phyloP scores from a whole-genome alignment of 345 rosid species.

The Murraya koenigii region DNA sequence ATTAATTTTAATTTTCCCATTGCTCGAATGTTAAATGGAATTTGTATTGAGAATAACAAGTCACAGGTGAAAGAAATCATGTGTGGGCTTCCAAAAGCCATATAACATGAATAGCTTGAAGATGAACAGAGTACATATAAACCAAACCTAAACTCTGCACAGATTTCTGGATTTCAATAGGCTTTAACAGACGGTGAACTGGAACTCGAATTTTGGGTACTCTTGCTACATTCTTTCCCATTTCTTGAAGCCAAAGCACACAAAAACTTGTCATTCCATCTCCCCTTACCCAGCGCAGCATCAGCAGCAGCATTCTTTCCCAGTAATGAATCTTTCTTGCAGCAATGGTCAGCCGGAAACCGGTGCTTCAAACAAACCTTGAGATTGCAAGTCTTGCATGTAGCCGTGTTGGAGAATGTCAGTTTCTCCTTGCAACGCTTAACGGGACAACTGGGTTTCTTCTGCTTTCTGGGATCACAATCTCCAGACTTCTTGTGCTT shows the following conservation, averaged over 20 bases:
- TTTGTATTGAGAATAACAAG: not conserved
- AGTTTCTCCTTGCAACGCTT: conserved; percentile 63
- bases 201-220: conserved; percentile 24
- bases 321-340: conserved; percentile 29
- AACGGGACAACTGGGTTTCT: conserved; percentile 63
- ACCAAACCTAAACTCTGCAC: not conserved
- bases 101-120: not conserved
- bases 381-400: conserved; percentile 68
- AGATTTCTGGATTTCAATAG: conserved; percentile 14
- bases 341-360: conserved; percentile 70
- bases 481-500: conserved; percentile 55
- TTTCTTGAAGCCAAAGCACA: conserved; percentile 50
- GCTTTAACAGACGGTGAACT: conserved; percentile 34
- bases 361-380: conserved; percentile 77
- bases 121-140: not conserved
- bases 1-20: not conserved
- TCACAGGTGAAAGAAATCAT: not conserved
- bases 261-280: conserved; percentile 57
- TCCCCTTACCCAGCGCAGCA: conserved; percentile 3
- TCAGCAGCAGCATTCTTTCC: not conserved
- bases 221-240: conserved; percentile 44
- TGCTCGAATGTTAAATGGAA: not conserved
- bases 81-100: not conserved
- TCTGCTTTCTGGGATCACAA: conserved; percentile 67
- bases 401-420: conserved; percentile 57